These are phyloP conservation scores for Halophytophthora batemanensis DNA, from an alignment of 352 stramenopile genomes.

Conservation along the genomic window DNA sequence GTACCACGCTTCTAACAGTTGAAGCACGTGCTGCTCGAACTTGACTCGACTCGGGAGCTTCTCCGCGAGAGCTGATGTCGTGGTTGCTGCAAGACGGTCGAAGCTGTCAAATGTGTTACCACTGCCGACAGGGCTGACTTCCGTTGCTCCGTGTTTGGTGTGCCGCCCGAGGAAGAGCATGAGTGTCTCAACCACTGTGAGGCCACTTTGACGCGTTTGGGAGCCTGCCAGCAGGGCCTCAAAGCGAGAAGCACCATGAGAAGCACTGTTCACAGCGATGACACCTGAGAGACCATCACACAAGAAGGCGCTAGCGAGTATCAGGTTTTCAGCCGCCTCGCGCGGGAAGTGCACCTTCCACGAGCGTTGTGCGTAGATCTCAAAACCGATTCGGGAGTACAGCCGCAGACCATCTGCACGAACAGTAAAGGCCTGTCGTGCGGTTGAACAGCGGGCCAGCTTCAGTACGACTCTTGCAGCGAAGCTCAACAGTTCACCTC, in stretches of 20 bases:
- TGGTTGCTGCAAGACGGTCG: constrained; percentile 10
- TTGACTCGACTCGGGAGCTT: constrained; percentile 9
- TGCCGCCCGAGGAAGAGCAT: constrained; percentile 15
- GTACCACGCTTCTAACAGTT: constrained; percentile 2
- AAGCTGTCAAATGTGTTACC: constrained; percentile 9
- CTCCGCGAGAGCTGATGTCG: constrained; percentile 13
- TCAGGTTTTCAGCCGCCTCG: constrained; percentile 6
- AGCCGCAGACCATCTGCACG: not conserved
- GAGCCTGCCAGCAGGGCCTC: constrained; percentile 1
- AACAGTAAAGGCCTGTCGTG: not conserved
- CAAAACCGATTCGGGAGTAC: constrained; percentile 18
- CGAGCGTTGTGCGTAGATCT: constrained; percentile 8
- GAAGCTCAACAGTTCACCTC: constrained; percentile 1
- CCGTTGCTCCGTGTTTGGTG: not conserved
- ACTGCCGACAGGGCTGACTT: not conserved
- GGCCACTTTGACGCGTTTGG: not conserved
- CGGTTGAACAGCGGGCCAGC: constrained; percentile 6
- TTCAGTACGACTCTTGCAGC: constrained; percentile 10
- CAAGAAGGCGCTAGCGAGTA: constrained; percentile 16
- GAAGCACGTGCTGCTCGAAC: constrained; percentile 9
- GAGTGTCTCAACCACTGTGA: constrained; percentile 13
- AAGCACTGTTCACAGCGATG: constrained; percentile 9
- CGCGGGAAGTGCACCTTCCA: constrained; percentile 5
- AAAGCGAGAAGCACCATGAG: not conserved
- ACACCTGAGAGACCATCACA: constrained; percentile 6